Conservation (phyloP, 257 asterid species). For the Solanum ahanhuiri region DNA sequence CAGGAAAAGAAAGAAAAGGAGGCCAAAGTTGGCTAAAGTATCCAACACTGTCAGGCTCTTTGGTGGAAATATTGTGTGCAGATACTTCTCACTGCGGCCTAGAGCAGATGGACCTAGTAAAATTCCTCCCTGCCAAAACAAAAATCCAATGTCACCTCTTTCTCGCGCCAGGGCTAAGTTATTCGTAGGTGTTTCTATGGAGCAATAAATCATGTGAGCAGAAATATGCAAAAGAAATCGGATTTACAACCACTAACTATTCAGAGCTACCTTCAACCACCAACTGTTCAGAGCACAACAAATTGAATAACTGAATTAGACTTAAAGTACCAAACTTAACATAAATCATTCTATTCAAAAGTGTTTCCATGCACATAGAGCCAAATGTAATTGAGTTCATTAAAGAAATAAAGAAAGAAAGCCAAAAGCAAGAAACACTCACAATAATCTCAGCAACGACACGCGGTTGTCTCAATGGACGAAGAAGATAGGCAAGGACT, state of each 20-base stretch:
- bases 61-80: slow-evolving; percentile 40
- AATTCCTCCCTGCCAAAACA: slow-evolving; percentile 43
- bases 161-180: neutral
- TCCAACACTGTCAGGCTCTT: slow-evolving; percentile 51
- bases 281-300: neutral
- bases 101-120: slow-evolving; percentile 60
- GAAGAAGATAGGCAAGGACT: slow-evolving; percentile 50
- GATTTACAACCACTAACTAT: neutral
- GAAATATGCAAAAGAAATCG: neutral
- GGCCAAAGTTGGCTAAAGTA: slow-evolving; percentile 56
- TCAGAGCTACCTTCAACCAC: neutral
- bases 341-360: neutral
- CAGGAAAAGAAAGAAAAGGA: slow-evolving; percentile 45
- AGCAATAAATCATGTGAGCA: neutral
- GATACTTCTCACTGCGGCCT: slow-evolving; percentile 40
- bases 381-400: neutral
- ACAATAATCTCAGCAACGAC: slow-evolving; percentile 83
- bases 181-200: neutral
- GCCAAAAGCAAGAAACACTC: slow-evolving; percentile 9
- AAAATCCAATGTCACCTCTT: neutral
- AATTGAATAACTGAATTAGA: neutral
- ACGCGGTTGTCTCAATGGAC: slow-evolving; percentile 76
- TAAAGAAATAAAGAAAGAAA: neutral
- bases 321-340: neutral
- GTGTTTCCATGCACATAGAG: neutral